These are phyloP conservation scores for Daldinia loculata DNA, from an alignment of 495 filamentous ascomycete genomes.

Conservation along the genomic window DNA sequence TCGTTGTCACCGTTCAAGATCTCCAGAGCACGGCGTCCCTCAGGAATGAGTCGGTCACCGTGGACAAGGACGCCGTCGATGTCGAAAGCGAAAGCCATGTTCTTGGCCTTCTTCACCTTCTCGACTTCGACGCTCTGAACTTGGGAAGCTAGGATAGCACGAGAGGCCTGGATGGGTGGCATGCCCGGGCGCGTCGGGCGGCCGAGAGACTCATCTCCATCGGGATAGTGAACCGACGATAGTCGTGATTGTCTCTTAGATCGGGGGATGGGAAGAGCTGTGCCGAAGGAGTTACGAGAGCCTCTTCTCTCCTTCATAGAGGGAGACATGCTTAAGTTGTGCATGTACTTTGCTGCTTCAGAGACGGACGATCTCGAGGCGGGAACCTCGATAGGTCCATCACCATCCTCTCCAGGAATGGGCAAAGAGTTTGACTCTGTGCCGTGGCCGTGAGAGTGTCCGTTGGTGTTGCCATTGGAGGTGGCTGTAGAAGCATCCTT, in stretches of 20 bases:
- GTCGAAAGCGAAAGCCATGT: constrained; percentile 74
- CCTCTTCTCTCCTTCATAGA: constrained; percentile 72
- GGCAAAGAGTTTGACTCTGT: constrained; percentile 46
- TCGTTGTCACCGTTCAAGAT: constrained; percentile 74
- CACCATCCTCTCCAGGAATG: constrained; percentile 59
- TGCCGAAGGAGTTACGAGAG: constrained; percentile 82
- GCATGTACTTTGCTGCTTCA: constrained; percentile 75
- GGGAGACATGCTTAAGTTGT: constrained; percentile 71
- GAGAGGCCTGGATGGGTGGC: constrained; percentile 61
- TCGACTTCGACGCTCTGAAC: constrained; percentile 75
- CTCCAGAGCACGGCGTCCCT: constrained; percentile 65
- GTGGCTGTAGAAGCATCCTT: constrained; percentile 37
- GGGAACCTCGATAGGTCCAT: constrained; percentile 73
- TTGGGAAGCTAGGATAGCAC: constrained; percentile 75
- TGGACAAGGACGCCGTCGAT: constrained; percentile 74
- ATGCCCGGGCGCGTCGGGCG: constrained; percentile 55
- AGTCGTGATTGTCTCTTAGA: constrained; percentile 75
- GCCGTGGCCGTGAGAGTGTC: constrained; percentile 4
- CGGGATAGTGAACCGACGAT: constrained; percentile 57
- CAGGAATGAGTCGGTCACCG: constrained; percentile 69
- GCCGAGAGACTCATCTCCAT: constrained; percentile 52
- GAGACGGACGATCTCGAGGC: constrained; percentile 74
- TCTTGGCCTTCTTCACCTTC: constrained; percentile 70
- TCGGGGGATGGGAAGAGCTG: constrained; percentile 77
- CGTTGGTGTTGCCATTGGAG: constrained; percentile 3